Percentiles rank a stretch among this genome's conserved stretches.
These are phyloP conservation scores for Herpetospermum pedunculosum DNA, from an alignment of 306 rosid genomes.

Conservation along the genomic window DNA sequence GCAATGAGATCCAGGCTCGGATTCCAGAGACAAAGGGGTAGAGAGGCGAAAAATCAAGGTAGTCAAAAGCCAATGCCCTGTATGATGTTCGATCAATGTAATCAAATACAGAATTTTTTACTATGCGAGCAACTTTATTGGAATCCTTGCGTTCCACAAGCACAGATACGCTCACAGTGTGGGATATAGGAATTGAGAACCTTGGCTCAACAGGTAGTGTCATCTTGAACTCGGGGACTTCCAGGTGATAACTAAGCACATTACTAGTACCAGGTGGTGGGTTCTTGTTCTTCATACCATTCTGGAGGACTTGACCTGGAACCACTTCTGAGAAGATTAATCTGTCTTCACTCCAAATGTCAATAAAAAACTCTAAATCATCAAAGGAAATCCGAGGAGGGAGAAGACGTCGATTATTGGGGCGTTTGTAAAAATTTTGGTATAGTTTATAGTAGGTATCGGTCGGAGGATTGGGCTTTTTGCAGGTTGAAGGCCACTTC, in stretches of 20 bases:
- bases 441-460: constrained; percentile 50
- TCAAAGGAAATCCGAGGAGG: constrained; percentile 80
- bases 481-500: constrained; percentile 95
- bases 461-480: constrained; percentile 47
- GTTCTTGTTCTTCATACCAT: constrained; percentile 31
- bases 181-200: constrained; percentile 49
- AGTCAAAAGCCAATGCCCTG: constrained; percentile 83
- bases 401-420: constrained; percentile 39
- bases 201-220: constrained; percentile 63
- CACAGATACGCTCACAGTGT: constrained; percentile 62
- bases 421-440: constrained; percentile 52
- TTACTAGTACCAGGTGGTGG: constrained; percentile 46
- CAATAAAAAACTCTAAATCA: constrained; percentile 80
- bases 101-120: constrained; percentile 61
- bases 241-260: constrained; percentile 45
- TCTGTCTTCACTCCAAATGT: constrained; percentile 57
- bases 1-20: constrained; percentile 89
- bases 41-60: constrained; percentile 64
- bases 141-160: constrained; percentile 78
- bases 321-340: constrained; percentile 71
- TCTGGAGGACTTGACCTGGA: constrained; percentile 50
- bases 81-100: constrained; percentile 58
- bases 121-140: constrained; percentile 57
- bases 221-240: constrained; percentile 69
- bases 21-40: constrained; percentile 63